phyloP scores from a whole-genome alignment of 202 grass and related monocot species.

The Setaria viridis region DNA sequence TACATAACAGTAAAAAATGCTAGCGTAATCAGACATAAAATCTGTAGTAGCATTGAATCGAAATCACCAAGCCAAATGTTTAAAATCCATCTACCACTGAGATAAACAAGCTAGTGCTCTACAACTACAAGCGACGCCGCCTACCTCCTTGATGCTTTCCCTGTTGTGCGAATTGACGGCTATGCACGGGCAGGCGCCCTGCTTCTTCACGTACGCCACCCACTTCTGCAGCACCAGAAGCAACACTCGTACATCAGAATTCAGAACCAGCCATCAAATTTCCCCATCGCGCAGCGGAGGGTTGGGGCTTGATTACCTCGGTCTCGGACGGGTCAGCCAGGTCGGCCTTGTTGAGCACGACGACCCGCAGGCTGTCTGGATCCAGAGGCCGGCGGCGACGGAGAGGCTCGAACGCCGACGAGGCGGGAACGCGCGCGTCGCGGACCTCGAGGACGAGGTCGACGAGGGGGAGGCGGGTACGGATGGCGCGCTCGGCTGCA shows the following conservation, averaged over 20 bases:
- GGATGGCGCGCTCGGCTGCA: conserved; percentile 55
- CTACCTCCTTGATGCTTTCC: conserved; percentile 37
- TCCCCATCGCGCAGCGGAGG: not conserved
- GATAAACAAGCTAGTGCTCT: too few species aligned
- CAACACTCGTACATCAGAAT: not conserved
- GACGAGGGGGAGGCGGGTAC: conserved; percentile 61
- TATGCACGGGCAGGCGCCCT: conserved; percentile 43
- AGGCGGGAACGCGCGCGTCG: too few species aligned
- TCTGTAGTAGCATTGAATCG: too few species aligned
- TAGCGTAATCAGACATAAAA: not conserved
- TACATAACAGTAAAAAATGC: conserved; percentile 14
- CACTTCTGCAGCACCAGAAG: conserved; percentile 51
- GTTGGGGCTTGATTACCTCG: conserved; percentile 46
- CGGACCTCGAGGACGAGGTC: conserved; percentile 49
- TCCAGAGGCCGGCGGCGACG: conserved; percentile 29
- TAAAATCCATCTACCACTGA: too few species aligned
- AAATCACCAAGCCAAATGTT: too few species aligned
- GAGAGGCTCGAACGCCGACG: not conserved
- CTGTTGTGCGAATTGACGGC: conserved; percentile 69
- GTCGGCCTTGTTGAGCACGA: conserved; percentile 73
- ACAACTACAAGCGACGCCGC: too few species aligned
- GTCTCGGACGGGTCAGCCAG: conserved; percentile 58
- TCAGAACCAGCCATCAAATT: conserved; percentile 1
- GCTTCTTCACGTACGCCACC: conserved; percentile 57
- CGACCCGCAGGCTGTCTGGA: conserved; percentile 47